Percentiles rank a stretch among this genome's conserved stretches.
Conservation (phyloP, 2,329 filamentous ascomycete species). For the Xylariaceae sp. region DNA sequence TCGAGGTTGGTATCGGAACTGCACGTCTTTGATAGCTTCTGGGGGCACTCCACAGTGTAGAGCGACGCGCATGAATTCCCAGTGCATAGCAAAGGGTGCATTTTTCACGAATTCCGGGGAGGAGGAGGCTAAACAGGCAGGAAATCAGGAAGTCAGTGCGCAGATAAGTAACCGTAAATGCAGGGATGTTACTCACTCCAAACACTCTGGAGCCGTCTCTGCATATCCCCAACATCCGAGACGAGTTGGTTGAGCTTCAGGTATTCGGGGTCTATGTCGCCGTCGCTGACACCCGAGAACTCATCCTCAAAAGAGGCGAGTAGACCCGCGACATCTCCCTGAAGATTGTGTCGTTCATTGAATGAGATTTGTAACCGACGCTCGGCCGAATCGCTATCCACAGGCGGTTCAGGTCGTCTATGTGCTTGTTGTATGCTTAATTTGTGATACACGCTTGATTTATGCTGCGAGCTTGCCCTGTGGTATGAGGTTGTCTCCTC, state of each 20-base stretch:
- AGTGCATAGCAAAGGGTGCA: conserved; percentile 45
- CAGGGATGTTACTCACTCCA: conserved; percentile 25
- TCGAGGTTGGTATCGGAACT: conserved; percentile 32
- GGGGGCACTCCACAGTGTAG: conserved; percentile 41
- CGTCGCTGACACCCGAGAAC: too few relatives aligned
- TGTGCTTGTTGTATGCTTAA: conserved; percentile 24
- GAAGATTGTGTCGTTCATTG: too few relatives aligned
- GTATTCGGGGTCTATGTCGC: too few relatives aligned
- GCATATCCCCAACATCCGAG: conserved; percentile 8
- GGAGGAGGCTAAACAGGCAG: conserved; percentile 34
- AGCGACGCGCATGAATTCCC: conserved; percentile 48
- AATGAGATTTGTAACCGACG: too few relatives aligned
- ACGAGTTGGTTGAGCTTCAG: too few relatives aligned
- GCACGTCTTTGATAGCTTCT: conserved; percentile 31
- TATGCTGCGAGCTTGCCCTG: conserved; percentile 14
- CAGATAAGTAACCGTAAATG: neutral
- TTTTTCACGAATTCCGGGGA: too few relatives aligned
- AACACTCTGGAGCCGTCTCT: conserved; percentile 23
- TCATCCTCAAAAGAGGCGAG: too few relatives aligned
- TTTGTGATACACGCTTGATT: conserved; percentile 18
- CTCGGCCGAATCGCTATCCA: too few relatives aligned
- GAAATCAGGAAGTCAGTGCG: conserved; percentile 22
- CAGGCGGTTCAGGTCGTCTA: too few relatives aligned
- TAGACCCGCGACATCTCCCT: too few relatives aligned
- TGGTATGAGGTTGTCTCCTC: conserved; percentile 24